Evolutionary conservation across 2,329 filamentous ascomycete genomes (phyloP).

Genomic region (Penicillium sp.): DNA sequence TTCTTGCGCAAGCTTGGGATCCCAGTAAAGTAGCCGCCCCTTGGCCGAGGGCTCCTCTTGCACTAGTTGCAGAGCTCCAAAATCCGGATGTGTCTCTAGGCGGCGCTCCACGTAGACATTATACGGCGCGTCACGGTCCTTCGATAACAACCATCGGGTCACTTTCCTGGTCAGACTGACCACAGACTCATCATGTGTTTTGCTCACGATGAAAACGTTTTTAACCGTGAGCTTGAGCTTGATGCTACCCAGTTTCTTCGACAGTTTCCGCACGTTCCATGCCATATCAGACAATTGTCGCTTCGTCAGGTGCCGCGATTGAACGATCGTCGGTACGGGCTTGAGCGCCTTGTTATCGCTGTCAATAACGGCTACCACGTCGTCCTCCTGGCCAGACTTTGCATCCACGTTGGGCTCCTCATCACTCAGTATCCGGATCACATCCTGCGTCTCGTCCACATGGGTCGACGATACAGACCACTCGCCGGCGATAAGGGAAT

Average conservation of each 20-base stretch:
- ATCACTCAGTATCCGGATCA: conserved; percentile 28
- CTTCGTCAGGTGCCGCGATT: conserved; percentile 85
- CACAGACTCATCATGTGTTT: conserved; percentile 83
- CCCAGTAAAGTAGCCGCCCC: conserved; percentile 79
- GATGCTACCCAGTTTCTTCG: conserved; percentile 82
- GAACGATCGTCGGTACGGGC: conserved; percentile 51
- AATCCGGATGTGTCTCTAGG: conserved; percentile 72
- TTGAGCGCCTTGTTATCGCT: conserved; percentile 31
- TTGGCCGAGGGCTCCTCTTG: conserved; percentile 62
- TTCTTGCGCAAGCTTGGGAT: conserved; percentile 74
- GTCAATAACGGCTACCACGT: conserved; percentile 35
- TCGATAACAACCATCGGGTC: conserved; percentile 78
- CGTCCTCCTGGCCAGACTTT: conserved; percentile 30
- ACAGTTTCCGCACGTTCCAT: conserved; percentile 89
- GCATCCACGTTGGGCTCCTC: conserved; percentile 27
- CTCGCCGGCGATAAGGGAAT: conserved; percentile 59
- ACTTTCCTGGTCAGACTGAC: conserved; percentile 79
- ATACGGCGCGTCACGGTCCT: conserved; percentile 70
- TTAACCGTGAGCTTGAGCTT: conserved; percentile 80
- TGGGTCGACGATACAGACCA: conserved; percentile 34
- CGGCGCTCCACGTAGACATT: conserved; percentile 82
- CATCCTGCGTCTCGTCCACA: conserved; percentile 22
- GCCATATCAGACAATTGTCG: conserved; percentile 97
- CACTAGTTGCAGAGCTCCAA: conserved; percentile 73
- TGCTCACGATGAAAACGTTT: conserved; percentile 86